These are phyloP conservation scores for Aspergillus asperescens DNA, from an alignment of 495 filamentous ascomycete genomes.

Conservation along the genomic window DNA sequence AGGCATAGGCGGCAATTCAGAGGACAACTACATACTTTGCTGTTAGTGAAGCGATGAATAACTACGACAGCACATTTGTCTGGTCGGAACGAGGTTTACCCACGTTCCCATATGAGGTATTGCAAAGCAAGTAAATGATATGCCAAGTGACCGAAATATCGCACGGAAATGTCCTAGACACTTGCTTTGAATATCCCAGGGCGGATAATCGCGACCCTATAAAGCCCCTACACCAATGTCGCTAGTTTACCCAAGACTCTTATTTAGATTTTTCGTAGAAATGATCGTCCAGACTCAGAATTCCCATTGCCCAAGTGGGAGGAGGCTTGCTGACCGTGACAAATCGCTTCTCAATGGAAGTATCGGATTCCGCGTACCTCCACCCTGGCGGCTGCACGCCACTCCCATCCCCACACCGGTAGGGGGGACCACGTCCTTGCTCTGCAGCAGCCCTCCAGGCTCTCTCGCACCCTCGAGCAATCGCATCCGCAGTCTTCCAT, in stretches of 20 bases:
- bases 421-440: slow-evolving; percentile 64
- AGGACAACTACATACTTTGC: not conserved
- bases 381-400: slow-evolving; percentile 1
- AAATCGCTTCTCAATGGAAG: slow-evolving; percentile 45
- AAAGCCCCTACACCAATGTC: not conserved
- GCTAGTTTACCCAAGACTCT: not conserved
- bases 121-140: not conserved
- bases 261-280: not conserved
- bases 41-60: not conserved
- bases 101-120: not conserved
- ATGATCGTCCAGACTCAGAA: slow-evolving; percentile 51
- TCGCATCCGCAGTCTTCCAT: slow-evolving; percentile 74
- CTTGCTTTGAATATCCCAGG: not conserved
- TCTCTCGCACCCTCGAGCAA: slow-evolving; percentile 77
- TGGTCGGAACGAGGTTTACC: not conserved
- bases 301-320: slow-evolving; percentile 55
- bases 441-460: slow-evolving; percentile 70
- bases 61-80: not conserved
- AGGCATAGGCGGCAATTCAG: not conserved
- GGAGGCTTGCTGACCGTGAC: slow-evolving; percentile 38
- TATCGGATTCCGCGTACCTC: slow-evolving; percentile 18
- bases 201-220: too few species aligned
- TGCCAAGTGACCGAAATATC: not conserved
- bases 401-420: slow-evolving; percentile 5
- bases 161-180: not conserved